Percentiles rank a stretch among this genome's conserved stretches.
These are phyloP conservation scores for Globisporangium perplexum DNA, from an alignment of 352 stramenopile species.

Conservation along the genomic window DNA sequence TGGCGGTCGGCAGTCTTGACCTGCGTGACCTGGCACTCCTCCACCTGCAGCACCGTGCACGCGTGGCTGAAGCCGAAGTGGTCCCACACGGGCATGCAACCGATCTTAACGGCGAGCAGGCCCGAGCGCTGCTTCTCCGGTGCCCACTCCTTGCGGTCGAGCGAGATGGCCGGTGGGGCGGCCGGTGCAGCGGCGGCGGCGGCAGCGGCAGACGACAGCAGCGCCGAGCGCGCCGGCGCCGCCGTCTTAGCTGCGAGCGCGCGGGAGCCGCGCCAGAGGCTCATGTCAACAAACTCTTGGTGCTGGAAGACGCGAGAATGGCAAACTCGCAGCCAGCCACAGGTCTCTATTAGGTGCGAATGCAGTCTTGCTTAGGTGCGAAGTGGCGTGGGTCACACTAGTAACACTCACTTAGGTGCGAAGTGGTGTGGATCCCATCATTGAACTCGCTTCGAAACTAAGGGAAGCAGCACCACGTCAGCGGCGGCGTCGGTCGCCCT, in stretches of 20 bases:
- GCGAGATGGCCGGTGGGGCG: conserved; percentile 8
- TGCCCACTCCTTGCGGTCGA: conserved; percentile 39
- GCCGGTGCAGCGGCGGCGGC: conserved; percentile 2
- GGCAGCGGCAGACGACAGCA: conserved; percentile 9
- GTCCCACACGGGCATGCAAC: conserved; percentile 99
- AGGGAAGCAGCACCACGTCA: too few relatives aligned
- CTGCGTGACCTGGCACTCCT: conserved; percentile 93
- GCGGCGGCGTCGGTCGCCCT: too few relatives aligned
- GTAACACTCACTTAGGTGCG: neutral
- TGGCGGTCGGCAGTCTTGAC: conserved; percentile 93
- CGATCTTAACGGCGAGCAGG: conserved; percentile 94
- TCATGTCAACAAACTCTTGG: neutral
- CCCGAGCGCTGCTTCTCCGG: conserved; percentile 86
- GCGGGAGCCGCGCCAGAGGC: conserved; percentile 2
- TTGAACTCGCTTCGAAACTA: too few relatives aligned
- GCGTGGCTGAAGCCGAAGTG: conserved; percentile 95
- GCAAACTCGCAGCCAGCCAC: neutral
- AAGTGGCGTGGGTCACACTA: too few relatives aligned
- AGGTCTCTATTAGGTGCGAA: too few relatives aligned
- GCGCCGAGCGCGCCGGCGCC: conserved; percentile 6
- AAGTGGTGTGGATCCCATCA: neutral
- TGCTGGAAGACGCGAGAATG: neutral
- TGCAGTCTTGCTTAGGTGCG: too few relatives aligned
- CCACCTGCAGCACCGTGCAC: conserved; percentile 92
- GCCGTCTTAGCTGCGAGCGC: conserved; percentile 8